Base-by-base conservation (phyloP, 768 basidiomycete species). In the Auricularia cornea region DNA sequence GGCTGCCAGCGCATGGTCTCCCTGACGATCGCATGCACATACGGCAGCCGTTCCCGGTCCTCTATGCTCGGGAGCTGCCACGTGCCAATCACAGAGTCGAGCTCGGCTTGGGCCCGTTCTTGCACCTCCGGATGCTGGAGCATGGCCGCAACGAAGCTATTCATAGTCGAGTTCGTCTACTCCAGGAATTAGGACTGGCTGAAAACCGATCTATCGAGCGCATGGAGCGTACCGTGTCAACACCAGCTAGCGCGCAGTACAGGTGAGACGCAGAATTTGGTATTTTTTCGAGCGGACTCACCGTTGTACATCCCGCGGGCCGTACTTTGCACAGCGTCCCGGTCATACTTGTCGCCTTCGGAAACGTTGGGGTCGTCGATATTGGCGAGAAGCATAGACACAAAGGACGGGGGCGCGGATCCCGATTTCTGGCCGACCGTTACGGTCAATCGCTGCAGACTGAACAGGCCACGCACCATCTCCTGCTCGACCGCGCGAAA, bases 1-100 rank as follows among this genome's bases (percentile, higher is more conserved):
- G 71, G 68, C 18, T 67, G 68, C 71, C 71, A 74, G 8, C 72
- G 64, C 26, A 72, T 44, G 14, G 62, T 51, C 65, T 74, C 73
- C 62, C 69, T 66, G 31, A 68, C 57, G 11, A 73, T 44, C 1
- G 69, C 69, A 26, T 63, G 60, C 32, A 72, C 63, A 61, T 74
- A 74, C 3, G 72, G 72, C 3, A 73, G 66, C n/a, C 41, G 33
- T 12, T 65, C 65, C 16, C 66, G 64, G 28, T 72, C 71, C 23
- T 63, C 68, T 48, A 23, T 18, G 20, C 20, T 48, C 20, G 44
- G 20, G 20, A 48, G 23, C 20, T 48, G 44, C 16, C 20, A 48
- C 44, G 16, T 48, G 11, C 44, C 44, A 18, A 48, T 18, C 20
- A 48, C 23, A 20, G 23, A 48, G 20, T 48, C 44, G 6, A 48